Percentiles rank a stretch among this genome's conserved stretches.
Conservation (phyloP, 805 yeast species). For the Metschnikowia koreensis region DNA sequence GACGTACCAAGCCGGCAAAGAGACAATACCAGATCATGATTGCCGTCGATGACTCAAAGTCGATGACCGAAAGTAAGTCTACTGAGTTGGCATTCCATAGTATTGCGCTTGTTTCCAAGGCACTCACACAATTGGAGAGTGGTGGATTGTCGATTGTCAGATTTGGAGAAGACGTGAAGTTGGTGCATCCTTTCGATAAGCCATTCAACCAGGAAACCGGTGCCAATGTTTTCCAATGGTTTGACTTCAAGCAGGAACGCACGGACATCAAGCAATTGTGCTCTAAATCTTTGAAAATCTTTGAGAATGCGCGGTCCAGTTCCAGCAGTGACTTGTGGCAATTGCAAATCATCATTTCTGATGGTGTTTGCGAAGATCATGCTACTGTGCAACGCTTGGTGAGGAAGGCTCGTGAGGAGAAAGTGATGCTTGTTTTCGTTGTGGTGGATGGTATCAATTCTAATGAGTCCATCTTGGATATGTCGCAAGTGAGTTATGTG, state of each 20-base stretch:
- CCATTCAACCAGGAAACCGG: constrained; percentile 86
- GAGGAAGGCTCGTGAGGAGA: constrained; percentile 86
- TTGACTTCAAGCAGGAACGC: constrained; percentile 82
- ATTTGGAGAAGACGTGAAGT: constrained; percentile 80
- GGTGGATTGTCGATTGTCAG: constrained; percentile 89
- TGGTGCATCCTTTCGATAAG: constrained; percentile 86
- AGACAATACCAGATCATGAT: constrained; percentile 97
- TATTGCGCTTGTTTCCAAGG: constrained; percentile 89
- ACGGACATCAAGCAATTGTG: constrained; percentile 82
- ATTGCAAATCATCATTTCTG: constrained; percentile 86
- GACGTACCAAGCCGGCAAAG: constrained; percentile 96
- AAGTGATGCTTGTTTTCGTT: constrained; percentile 92
- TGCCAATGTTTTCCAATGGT: constrained; percentile 78
- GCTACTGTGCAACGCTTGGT: constrained; percentile 77
- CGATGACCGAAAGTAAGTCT: constrained; percentile 92
- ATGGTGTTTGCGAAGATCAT: constrained; percentile 97
- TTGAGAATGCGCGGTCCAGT: constrained; percentile 54
- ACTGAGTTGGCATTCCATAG: constrained; percentile 92
- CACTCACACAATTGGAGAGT: constrained; percentile 88
- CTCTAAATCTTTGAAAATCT: constrained; percentile 66
- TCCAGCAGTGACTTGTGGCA: constrained; percentile 77
- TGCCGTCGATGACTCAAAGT: constrained; percentile 94
- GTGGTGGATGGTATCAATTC: constrained; percentile 86
- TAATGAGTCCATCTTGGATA: constrained; percentile 84
- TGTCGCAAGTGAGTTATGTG: constrained; percentile 88